Conservation (phyloP, 805 yeast genomes). For the Barnettozyma salicaria region DNA sequence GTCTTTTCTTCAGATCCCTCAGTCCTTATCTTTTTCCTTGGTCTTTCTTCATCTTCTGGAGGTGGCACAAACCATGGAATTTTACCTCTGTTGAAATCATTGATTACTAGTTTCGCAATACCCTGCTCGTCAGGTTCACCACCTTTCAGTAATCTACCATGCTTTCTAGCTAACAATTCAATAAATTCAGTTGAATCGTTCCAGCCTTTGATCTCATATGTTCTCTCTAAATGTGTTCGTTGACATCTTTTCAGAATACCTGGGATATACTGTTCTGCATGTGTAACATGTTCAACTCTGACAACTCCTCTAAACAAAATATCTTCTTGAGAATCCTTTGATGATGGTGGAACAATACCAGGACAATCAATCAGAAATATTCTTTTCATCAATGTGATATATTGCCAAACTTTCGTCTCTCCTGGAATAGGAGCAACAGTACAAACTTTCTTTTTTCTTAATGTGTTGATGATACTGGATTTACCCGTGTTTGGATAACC, state of each 20-base stretch:
- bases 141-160: conserved; percentile 88
- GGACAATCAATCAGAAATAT: conserved; percentile 97
- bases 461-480: conserved; percentile 89
- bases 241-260: conserved; percentile 81
- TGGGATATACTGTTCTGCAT: conserved; percentile 94
- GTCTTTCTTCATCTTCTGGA: conserved; percentile 58
- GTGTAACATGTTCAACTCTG: conserved; percentile 93
- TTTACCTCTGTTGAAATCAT: conserved; percentile 94
- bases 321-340: conserved; percentile 85
- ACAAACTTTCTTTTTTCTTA: conserved; percentile 93
- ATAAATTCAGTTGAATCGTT: conserved; percentile 68
- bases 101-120: conserved; percentile 81
- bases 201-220: conserved; percentile 95
- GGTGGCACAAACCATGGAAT: conserved; percentile 98
- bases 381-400: conserved; percentile 92
- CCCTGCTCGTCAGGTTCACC: conserved; percentile 97
- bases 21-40: conserved; percentile 26
- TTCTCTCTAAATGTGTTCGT: conserved; percentile 85
- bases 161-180: conserved; percentile 86
- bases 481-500: conserved; percentile 99
- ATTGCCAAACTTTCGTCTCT: conserved; percentile 98
- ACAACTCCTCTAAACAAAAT: conserved; percentile 95
- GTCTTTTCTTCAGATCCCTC: conserved; percentile 20
- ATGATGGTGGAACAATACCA: conserved; percentile 95
- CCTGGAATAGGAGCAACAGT: conserved; percentile 98